Base-by-base conservation (phyloP, 306 rosid species). In the Fragaria vesca region DNA sequence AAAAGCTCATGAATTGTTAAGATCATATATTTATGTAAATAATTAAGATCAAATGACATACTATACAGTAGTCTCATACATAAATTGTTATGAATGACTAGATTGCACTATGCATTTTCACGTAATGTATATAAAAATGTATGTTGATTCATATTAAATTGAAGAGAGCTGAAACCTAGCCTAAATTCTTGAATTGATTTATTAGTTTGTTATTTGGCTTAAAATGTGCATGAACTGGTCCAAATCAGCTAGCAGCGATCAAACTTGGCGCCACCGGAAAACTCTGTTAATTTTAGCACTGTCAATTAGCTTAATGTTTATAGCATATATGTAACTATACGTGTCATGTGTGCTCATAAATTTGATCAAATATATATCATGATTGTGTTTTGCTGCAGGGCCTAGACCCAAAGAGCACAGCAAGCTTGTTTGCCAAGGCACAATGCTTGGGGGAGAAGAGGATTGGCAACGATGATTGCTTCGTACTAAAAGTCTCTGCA, bases 361-460 rank as follows among this genome's bases (percentile, higher is more conserved):
- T 30, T 58, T 24, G 48, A 50, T 21, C 15, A 4, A 8, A 26
- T 47, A 50, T 38, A 26, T 47, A 61, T 38, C 0, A 46, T 55
- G 18, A 67, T 0, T 36, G 26, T 60, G 2, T 10, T 60, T 57
- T 70, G 57, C 16, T 13, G 28, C 78, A 92, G 99, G 99, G 98
- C 36, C 87, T 95, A 77, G 99, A 95, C 65, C 99, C 99, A 4
- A 93, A 90, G 87, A 87, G 81, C 84, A 93, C 99, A 24, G 97
- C 98, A 17, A 88, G 97, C 73, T 76, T 95, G 81, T 93, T 95
- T 73, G 80, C 86, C n/a, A 87, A 95, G n/a, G 99, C 97, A 17
- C 97, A 95, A 60, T 95, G 94, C 80, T 71, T 93, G 24, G 99
- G 99, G 36, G 99, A 95, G 83, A 90, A 87, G 38, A 83, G 90